Evolutionary conservation across 1,139 yeast species (phyloP).

Genomic region (Pichia sp.): DNA sequence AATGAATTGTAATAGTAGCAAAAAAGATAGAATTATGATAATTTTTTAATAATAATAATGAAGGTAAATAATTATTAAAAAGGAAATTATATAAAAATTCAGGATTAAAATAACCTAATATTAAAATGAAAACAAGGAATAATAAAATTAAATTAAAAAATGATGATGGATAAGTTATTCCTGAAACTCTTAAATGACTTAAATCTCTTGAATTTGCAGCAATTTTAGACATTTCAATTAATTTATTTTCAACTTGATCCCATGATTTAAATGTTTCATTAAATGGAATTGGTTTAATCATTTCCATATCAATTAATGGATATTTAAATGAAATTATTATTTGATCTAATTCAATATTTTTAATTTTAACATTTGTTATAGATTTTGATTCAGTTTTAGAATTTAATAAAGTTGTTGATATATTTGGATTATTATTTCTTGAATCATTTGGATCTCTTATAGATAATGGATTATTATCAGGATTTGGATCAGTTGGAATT

Average conservation of each 20-base stretch:
- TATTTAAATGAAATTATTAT: constrained; percentile 30
- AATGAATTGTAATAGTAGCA: constrained; percentile 39
- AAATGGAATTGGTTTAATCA: constrained; percentile 40
- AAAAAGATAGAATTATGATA: constrained; percentile 26
- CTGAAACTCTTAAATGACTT: constrained; percentile 51
- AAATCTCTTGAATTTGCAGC: constrained; percentile 63
- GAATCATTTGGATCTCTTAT: constrained; percentile 17
- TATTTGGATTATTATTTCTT: constrained; percentile 1
- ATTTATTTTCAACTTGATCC: constrained; percentile 48
- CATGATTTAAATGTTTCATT: constrained; percentile 34
- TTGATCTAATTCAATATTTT: constrained; percentile 43
- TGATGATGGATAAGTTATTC: constrained; percentile 40
- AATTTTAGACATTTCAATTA: constrained; percentile 59
- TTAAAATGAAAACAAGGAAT: constrained; percentile 28
- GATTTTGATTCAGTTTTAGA: background rate
- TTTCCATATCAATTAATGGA: constrained; percentile 45
- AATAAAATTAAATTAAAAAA: constrained; percentile 19
- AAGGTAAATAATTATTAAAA: constrained; percentile 15
- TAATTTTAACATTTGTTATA: constrained; percentile 39
- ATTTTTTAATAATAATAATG: constrained; percentile 20
- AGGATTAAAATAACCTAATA: constrained; percentile 27
- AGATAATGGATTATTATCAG: constrained; percentile 17
- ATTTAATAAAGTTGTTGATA: background rate
- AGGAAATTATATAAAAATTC: constrained; percentile 19
- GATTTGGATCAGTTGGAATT: constrained; percentile 33